phyloP scores from a whole-genome alignment of 495 filamentous ascomycete species.

The Talaromyces liani region DNA sequence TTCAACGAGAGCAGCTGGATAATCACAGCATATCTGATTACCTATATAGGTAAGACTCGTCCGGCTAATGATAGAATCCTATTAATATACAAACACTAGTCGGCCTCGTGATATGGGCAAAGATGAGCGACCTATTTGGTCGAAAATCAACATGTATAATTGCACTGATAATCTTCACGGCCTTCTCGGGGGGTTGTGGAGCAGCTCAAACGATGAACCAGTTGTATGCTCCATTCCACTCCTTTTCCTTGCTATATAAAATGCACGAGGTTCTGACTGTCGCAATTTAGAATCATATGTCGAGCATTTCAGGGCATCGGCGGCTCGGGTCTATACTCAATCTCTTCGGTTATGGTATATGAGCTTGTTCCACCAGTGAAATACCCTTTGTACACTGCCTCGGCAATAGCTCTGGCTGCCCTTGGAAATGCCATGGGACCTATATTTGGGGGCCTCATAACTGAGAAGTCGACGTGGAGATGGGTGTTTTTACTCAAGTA shows the following conservation, averaged over 20 bases:
- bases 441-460: slow-evolving; percentile 33
- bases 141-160: slow-evolving; percentile 37
- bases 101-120: slow-evolving; percentile 49
- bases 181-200: slow-evolving; percentile 49
- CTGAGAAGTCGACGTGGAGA: slow-evolving; percentile 30
- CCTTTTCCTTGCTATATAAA: slow-evolving; percentile 10
- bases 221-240: slow-evolving; percentile 28
- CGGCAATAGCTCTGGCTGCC: slow-evolving; percentile 12
- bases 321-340: slow-evolving; percentile 42
- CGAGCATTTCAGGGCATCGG: slow-evolving; percentile 49
- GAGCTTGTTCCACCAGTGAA: slow-evolving; percentile 35
- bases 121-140: slow-evolving; percentile 49
- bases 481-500: slow-evolving; percentile 38
- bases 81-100: slow-evolving; percentile 20
- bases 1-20: slow-evolving; percentile 45
- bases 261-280: not conserved
- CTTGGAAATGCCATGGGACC: slow-evolving; percentile 31
- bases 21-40: slow-evolving; percentile 45
- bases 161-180: slow-evolving; percentile 44
- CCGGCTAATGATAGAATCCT: slow-evolving; percentile 5
- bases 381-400: slow-evolving; percentile 10
- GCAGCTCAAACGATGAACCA: slow-evolving; percentile 38
- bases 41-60: slow-evolving; percentile 38
- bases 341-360: slow-evolving; percentile 44
- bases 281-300: slow-evolving; percentile 32